Percentiles rank a stretch among this genome's conserved stretches.
Evolutionary conservation across 805 yeast species (phyloP).

Genomic region (Dipodascopsis uninucleata): DNA sequence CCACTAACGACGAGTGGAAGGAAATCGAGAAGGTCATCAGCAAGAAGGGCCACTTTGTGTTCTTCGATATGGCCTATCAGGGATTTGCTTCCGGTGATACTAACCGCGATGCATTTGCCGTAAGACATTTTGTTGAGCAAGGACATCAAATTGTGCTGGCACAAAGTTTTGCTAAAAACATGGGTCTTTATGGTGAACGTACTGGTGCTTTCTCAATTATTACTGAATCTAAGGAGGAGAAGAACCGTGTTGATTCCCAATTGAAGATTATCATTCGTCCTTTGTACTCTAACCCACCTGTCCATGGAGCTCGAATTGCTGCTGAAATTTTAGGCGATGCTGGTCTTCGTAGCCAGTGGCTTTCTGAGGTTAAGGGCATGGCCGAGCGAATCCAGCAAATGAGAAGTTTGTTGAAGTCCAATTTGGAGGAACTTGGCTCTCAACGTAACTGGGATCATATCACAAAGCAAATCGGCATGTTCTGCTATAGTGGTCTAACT

Average conservation of each 20-base stretch:
- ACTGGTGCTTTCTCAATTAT: slow-evolving; percentile 74
- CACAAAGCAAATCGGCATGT: slow-evolving; percentile 91
- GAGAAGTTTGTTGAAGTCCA: slow-evolving; percentile 60
- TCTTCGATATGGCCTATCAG: slow-evolving; percentile 93
- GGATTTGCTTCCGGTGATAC: slow-evolving; percentile 88
- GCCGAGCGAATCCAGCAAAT: slow-evolving; percentile 72
- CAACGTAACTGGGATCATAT: slow-evolving; percentile 80
- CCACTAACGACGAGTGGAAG: slow-evolving; percentile 76
- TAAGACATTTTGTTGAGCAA: slow-evolving; percentile 45
- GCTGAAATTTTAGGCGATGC: slow-evolving; percentile 65
- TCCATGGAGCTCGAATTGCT: slow-evolving; percentile 88
- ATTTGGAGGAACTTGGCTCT: slow-evolving; percentile 53
- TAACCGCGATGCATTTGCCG: slow-evolving; percentile 61
- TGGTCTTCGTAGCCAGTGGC: slow-evolving; percentile 68
- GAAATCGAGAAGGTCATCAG: slow-evolving; percentile 62
- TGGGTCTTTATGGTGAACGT: slow-evolving; percentile 95
- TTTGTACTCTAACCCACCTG: slow-evolving; percentile 89
- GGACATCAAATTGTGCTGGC: slow-evolving; percentile 51
- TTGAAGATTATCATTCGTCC: slow-evolving; percentile 81
- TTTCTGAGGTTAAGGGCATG: slow-evolving; percentile 70
- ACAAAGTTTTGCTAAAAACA: slow-evolving; percentile 92
- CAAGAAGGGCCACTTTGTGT: slow-evolving; percentile 62
- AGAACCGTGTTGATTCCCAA: slow-evolving; percentile 64
- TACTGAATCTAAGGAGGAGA: slow-evolving; percentile 46
- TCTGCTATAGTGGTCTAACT: slow-evolving; percentile 80